phyloP scores from a whole-genome alignment of 2,329 filamentous ascomycete genomes.

The Penicillium concentricum region DNA sequence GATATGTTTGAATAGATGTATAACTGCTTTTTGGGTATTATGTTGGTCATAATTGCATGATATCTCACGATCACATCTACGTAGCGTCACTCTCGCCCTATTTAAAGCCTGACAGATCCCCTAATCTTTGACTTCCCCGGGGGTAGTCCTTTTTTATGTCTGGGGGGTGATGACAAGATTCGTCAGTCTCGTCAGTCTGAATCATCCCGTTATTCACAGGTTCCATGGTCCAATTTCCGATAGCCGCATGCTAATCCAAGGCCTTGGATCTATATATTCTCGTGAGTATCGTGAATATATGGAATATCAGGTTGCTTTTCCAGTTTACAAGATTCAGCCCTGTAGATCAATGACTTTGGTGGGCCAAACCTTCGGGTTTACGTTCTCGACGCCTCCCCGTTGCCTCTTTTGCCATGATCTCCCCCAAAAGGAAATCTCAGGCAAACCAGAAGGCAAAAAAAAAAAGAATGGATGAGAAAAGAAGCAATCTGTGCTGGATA shows the following conservation, averaged over 20 bases:
- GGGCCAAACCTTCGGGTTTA: neutral
- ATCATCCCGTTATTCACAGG: conserved; percentile 21
- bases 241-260: conserved; percentile 18
- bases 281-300: neutral
- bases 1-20: conserved; percentile 19
- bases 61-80: conserved; percentile 28
- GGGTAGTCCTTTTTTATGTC: conserved; percentile 13
- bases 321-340: conserved; percentile 3
- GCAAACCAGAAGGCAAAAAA: neutral
- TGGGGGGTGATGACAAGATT: conserved; percentile 29
- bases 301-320: neutral
- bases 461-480: conserved; percentile 1
- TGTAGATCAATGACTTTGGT: neutral
- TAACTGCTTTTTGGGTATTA: conserved; percentile 9
- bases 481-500: conserved; percentile 1
- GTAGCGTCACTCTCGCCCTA: conserved; percentile 24
- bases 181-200: conserved; percentile 32
- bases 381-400: neutral
- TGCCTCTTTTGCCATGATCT: conserved; percentile 13
- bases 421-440: neutral
- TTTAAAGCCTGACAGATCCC: conserved; percentile 15
- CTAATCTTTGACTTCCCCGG: neutral
- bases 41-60: conserved; percentile 29
- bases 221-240: conserved; percentile 25
- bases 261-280: conserved; percentile 19